These are phyloP conservation scores for Prunus fruticosa DNA, from an alignment of 306 rosid species.

Conservation along the genomic window DNA sequence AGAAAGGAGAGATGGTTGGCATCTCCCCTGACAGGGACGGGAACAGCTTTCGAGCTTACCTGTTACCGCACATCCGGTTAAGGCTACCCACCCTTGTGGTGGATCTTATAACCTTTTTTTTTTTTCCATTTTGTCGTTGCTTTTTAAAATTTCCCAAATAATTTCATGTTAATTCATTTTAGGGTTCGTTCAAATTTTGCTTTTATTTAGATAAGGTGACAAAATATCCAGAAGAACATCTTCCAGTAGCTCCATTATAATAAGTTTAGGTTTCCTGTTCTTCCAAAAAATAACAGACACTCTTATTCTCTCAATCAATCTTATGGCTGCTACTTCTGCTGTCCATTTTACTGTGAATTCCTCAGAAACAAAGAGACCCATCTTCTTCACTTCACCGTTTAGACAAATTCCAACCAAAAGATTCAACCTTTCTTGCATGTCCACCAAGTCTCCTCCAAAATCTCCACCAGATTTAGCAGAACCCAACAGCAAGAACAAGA, in stretches of 20 bases:
- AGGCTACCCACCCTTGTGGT: slow-evolving; percentile 26
- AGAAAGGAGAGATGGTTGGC: slow-evolving; percentile 55
- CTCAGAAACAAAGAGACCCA: slow-evolving; percentile 44
- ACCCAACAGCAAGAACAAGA: background rate
- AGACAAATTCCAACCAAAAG: slow-evolving; percentile 24
- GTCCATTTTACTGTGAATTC: slow-evolving; percentile 41
- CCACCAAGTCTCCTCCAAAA: slow-evolving; percentile 43
- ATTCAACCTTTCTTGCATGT: slow-evolving; percentile 33
- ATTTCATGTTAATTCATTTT: background rate
- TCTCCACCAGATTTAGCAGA: slow-evolving; percentile 34
- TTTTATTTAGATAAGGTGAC: slow-evolving; percentile 32
- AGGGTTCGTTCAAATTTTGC: background rate
- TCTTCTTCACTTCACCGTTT: slow-evolving; percentile 40
- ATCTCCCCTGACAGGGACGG: slow-evolving; percentile 49
- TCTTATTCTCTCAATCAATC: slow-evolving; percentile 27
- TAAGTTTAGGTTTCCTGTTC: background rate
- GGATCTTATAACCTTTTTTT: slow-evolving; percentile 36
- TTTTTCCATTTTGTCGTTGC: background rate
- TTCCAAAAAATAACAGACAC: too few relatives aligned
- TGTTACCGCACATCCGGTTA: slow-evolving; percentile 24
- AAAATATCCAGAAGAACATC: slow-evolving; percentile 2
- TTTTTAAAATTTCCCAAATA: background rate
- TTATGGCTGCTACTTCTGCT: slow-evolving; percentile 47
- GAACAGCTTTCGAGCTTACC: slow-evolving; percentile 23
- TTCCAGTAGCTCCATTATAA: background rate